Conservation (phyloP, 2,329 filamentous ascomycete species). For the Biscogniauxia mediterranea region DNA sequence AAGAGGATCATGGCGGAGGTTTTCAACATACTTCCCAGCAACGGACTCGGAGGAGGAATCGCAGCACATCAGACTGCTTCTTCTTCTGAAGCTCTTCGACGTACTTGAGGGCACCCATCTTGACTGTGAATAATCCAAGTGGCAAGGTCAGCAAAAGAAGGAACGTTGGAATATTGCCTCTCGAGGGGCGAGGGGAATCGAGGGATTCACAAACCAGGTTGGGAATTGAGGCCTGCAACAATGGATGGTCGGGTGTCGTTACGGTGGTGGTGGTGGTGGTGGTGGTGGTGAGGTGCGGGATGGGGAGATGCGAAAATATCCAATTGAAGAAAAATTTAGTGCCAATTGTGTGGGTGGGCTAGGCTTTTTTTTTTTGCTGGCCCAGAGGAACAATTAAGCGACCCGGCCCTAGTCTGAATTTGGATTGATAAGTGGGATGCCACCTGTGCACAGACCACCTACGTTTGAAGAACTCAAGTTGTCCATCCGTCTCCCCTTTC, state of each 20-base stretch:
- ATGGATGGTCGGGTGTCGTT: constrained; percentile 35
- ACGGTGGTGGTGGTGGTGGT: constrained; percentile 11
- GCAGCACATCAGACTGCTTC: constrained; percentile 99
- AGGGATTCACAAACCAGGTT: constrained; percentile 33
- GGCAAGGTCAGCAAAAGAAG: constrained; percentile 2
- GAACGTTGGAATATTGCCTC: too few relatives aligned
- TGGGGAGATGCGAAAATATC: constrained; percentile 23
- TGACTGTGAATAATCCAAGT: constrained; percentile 40
- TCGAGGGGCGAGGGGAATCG: background rate
- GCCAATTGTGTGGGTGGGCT: constrained; percentile 27
- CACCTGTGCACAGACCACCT: constrained; percentile 7
- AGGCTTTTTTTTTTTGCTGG: constrained; percentile 1
- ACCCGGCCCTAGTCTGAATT: constrained; percentile 18
- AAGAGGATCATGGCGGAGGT: constrained; percentile 30
- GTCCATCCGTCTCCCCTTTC: too few relatives aligned
- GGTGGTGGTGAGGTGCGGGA: constrained; percentile 10
- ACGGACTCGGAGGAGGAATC: constrained; percentile 98
- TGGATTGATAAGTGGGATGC: constrained; percentile 1
- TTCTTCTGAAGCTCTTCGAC: constrained; percentile 99
- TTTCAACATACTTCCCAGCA: constrained; percentile 96
- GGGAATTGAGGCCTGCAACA: constrained; percentile 35
- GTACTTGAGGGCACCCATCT: constrained; percentile 99
- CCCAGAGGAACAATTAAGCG: constrained; percentile 29
- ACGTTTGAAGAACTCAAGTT: background rate
- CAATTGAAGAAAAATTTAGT: constrained; percentile 29